These are phyloP conservation scores for Calendula officinalis DNA, from an alignment of 129 eudicot genomes.

Conservation along the genomic window DNA sequence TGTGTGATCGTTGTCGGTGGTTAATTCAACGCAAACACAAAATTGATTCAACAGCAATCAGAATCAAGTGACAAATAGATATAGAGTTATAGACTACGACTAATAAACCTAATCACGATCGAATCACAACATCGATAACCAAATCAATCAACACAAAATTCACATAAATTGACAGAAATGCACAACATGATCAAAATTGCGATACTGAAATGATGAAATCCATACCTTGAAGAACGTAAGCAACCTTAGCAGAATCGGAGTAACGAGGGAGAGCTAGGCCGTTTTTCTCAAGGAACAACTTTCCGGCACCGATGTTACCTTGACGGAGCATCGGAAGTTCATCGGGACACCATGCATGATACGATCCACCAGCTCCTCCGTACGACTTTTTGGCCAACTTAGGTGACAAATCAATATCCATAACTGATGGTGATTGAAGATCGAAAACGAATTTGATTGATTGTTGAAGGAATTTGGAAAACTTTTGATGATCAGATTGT, in stretches of 20 bases:
- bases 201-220: background rate
- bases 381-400: constrained; percentile 48
- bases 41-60: constrained; percentile 15
- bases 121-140: background rate
- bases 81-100: background rate
- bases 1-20: constrained; percentile 1
- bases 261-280: constrained; percentile 74
- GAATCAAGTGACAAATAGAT: constrained; percentile 1
- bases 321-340: constrained; percentile 67
- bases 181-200: background rate
- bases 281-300: constrained; percentile 54
- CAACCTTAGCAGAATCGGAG: constrained; percentile 80
- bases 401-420: constrained; percentile 74
- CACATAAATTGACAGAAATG: no score
- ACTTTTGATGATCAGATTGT: constrained; percentile 11
- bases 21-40: constrained; percentile 7
- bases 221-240: constrained; percentile 84
- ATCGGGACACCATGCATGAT: constrained; percentile 68
- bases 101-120: constrained; percentile 20
- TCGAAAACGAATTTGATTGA: background rate
- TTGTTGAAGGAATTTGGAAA: background rate
- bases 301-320: constrained; percentile 80
- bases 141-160: background rate
- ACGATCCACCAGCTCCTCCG: constrained; percentile 71
- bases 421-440: constrained; percentile 10